Evolutionary conservation across 305 asterid species (phyloP).

Genomic region (Coffea humblotiana): DNA sequence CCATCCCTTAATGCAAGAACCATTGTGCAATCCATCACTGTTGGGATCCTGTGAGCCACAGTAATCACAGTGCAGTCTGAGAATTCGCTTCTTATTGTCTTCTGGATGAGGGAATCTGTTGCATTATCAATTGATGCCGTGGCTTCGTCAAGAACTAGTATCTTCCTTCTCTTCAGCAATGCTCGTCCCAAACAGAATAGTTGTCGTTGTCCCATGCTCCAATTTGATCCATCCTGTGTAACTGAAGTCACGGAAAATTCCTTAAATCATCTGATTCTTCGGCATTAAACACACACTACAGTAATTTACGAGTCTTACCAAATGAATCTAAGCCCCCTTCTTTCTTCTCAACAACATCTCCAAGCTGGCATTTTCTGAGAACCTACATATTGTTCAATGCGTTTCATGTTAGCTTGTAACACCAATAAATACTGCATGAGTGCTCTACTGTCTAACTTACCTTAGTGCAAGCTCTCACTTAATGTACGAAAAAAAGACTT

Average conservation of each 20-base stretch:
- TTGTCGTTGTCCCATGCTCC: constrained; percentile 51
- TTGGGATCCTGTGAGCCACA: constrained; percentile 16
- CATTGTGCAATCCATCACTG: constrained; percentile 46
- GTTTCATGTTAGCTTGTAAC: background rate
- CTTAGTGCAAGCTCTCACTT: no score
- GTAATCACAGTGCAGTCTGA: constrained; percentile 42
- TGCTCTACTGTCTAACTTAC: background rate
- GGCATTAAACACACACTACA: background rate
- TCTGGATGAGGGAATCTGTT: constrained; percentile 37
- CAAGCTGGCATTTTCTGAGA: constrained; percentile 37
- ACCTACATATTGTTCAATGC: constrained; percentile 16
- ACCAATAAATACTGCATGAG: background rate
- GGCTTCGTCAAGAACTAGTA: constrained; percentile 46
- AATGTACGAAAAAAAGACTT: no score
- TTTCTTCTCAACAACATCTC: constrained; percentile 32
- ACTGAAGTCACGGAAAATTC: constrained; percentile 18
- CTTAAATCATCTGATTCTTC: background rate
- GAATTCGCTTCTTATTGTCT: constrained; percentile 32
- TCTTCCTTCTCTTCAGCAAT: constrained; percentile 33
- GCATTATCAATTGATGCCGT: constrained; percentile 53
- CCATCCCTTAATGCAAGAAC: constrained; percentile 45
- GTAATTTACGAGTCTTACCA: constrained; percentile 18
- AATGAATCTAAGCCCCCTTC: constrained; percentile 30
- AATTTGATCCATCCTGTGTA: constrained; percentile 41
- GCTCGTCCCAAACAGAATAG: constrained; percentile 41